phyloP scores from a whole-genome alignment of 495 filamentous ascomycete species.

The Xanthoparmelia taractica region DNA sequence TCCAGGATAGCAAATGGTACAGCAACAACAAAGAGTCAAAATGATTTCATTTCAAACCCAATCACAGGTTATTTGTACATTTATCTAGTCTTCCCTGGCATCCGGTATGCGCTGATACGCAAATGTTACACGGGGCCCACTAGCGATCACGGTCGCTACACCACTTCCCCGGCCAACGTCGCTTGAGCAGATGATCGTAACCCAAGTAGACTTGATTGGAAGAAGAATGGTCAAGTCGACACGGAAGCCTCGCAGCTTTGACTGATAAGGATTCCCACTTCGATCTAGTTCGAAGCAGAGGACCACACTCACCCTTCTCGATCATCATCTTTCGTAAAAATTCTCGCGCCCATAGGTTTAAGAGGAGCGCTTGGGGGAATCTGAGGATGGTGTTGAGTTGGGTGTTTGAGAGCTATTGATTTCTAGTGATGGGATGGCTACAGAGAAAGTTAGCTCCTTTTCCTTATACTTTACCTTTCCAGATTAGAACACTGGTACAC shows the following conservation, averaged over 20 bases:
- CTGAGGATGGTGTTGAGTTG: not conserved
- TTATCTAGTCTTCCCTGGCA: no score
- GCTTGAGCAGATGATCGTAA: not conserved
- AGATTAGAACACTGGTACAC: constrained; percentile 4
- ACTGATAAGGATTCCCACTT: not conserved
- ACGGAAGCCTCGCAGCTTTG: constrained; percentile 2
- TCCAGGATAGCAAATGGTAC: no score
- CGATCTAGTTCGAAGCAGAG: not conserved
- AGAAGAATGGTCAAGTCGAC: constrained; percentile 1
- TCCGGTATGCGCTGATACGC: not conserved
- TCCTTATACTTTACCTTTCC: not conserved
- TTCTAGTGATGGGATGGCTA: not conserved
- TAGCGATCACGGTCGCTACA: constrained; percentile 4
- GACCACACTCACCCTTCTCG: not conserved
- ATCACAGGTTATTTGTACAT: no score
- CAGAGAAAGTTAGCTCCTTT: constrained; percentile 1
- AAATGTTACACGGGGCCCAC: not conserved
- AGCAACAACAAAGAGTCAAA: no score
- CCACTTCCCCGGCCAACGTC: not conserved
- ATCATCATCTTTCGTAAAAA: not conserved
- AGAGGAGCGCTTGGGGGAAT: not conserved
- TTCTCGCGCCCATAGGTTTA: not conserved
- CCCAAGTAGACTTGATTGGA: not conserved
- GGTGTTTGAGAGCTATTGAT: not conserved
- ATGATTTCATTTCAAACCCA: no score